Base-by-base conservation (phyloP, 2,329 filamentous ascomycete species). In the Chaetomiaceae sp. region DNA sequence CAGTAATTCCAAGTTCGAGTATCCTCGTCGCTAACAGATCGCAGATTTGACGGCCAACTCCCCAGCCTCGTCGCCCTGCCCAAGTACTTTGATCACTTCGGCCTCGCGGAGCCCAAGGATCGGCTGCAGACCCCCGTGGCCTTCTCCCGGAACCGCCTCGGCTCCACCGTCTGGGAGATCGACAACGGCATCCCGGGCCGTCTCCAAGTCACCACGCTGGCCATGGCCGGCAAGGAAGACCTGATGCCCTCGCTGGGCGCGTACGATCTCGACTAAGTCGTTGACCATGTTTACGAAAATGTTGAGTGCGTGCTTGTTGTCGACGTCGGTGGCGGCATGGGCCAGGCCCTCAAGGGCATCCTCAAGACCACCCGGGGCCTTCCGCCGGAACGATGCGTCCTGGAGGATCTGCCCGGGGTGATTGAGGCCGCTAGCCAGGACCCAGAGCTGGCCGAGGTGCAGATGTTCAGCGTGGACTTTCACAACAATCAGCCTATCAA, bases 251-350 rank as follows among this genome's bases (percentile, higher is more conserved):
- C 62, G 7, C 58, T 59, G 1, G 65, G 64, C 2, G 47, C 57
- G 11, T 72, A 71, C 49, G 63, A 69, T 46, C 66, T 68, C 38
- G 49, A 55, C 23, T 71, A 67, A 68, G 57, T 65, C 6, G 59
- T 58, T 1, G 42, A 52, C 0, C 47, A 54, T 6, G 46, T 54
- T 0, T n/a, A 25, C 2, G 51, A 55, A 7, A 12, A 47, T 3
- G 7, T 36, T 2, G 50, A 59, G 1, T 55, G 66, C 4, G 62
- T 61, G 2, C 54, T 72, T 0, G 66, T 66, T 1, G 68, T 69
- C 36, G 71, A 69, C n/a, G 59, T 73, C 2, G 69, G 68, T 8
- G 71, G 71, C 3, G 65, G 65, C 39, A 71, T 67, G 34, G 71
- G 70, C 0, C 67, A 72, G 36, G 68, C 72, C 22, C 34, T 72